These are phyloP conservation scores for Podospora comata DNA, from an alignment of 495 filamentous ascomycete genomes.

Conservation along the genomic window DNA sequence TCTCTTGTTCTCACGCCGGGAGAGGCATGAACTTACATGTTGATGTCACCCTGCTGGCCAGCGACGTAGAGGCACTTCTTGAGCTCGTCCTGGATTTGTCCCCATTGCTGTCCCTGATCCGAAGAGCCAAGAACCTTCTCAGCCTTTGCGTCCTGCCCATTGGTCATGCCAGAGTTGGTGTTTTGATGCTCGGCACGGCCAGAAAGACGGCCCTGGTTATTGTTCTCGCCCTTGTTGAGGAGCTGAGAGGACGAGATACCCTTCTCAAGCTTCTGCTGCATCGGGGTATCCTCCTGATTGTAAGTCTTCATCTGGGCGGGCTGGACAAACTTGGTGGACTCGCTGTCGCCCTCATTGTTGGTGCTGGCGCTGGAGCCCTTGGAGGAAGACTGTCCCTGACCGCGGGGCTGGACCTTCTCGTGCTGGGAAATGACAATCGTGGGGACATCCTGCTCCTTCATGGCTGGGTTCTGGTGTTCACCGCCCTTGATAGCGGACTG, in stretches of 20 bases:
- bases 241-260: neutral
- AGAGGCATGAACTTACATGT: neutral
- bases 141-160: neutral
- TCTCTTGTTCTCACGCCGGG: neutral
- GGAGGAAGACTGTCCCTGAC: neutral
- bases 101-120: neutral
- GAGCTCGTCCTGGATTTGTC: neutral
- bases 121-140: neutral
- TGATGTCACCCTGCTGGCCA: neutral
- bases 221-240: neutral
- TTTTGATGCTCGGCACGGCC: neutral
- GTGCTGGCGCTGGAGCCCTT: neutral
- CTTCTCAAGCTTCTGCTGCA: neutral
- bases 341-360: neutral
- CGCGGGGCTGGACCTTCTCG: neutral
- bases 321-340: neutral
- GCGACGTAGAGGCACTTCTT: neutral
- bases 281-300: neutral
- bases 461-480: neutral
- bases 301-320: neutral
- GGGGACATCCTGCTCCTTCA: neutral
- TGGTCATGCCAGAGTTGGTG: too few species aligned
- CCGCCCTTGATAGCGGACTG: neutral
- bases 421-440: conserved; percentile 6
- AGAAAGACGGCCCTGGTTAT: neutral